Percentiles rank a stretch among this genome's conserved stretches.
Evolutionary conservation across 2,329 filamentous ascomycete genomes (phyloP).

Genomic region (Ophiostoma triangulosporum): DNA sequence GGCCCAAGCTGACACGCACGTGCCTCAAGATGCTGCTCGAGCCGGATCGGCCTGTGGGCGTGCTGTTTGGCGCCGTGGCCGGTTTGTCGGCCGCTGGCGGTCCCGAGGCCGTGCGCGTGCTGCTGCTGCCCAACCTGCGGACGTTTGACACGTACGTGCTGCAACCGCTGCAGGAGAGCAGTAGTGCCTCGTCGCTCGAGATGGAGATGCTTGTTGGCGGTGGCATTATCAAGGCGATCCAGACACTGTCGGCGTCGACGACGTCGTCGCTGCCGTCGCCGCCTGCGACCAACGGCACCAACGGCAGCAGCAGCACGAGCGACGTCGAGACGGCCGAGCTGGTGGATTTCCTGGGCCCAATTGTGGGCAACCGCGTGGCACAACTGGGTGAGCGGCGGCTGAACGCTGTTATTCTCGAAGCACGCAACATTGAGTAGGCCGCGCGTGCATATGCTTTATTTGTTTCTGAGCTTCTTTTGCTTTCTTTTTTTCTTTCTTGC

Average conservation of each 20-base stretch:
- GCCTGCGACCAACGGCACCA: constrained; percentile 10
- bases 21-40: constrained; percentile 89
- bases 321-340: constrained; percentile 32
- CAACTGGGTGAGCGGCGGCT: constrained; percentile 32
- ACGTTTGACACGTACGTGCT: constrained; percentile 40
- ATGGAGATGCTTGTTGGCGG: constrained; percentile 39
- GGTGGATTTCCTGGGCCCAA: constrained; percentile 41
- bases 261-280: neutral
- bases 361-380: constrained; percentile 36
- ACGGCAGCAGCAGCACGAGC: neutral
- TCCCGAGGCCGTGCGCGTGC: constrained; percentile 41
- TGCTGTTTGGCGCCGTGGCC: constrained; percentile 78
- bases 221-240: constrained; percentile 40
- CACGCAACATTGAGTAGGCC: constrained; percentile 35
- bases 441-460: neutral
- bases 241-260: constrained; percentile 22
- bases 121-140: constrained; percentile 43
- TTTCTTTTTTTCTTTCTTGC: neutral
- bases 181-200: constrained; percentile 24
- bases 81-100: constrained; percentile 69
- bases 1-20: constrained; percentile 79
- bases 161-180: constrained; percentile 36
- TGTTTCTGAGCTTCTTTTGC: no score
- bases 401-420: constrained; percentile 39
- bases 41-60: constrained; percentile 64